A percentile compares a stretch with the other conserved stretches of the same genome.
These are phyloP conservation scores for Nitzschia sp. DNA, from an alignment of 108 stramenopile species.

Conservation along the genomic window DNA sequence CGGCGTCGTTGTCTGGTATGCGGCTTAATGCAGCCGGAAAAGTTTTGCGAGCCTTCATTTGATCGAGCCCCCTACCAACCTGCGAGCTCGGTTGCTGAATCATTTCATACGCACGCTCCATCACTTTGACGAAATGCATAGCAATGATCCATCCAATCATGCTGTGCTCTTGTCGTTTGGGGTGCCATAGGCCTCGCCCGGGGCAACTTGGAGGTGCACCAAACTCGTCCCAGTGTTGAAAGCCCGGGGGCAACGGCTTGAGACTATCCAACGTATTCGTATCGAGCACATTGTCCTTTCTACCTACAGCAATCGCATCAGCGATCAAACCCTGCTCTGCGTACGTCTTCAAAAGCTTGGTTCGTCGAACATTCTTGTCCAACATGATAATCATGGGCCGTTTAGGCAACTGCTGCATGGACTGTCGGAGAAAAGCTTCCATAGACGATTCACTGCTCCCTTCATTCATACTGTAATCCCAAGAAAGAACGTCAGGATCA, in stretches of 20 bases:
- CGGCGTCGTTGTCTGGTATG: slow-evolving; percentile 34
- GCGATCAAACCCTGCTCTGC: slow-evolving; percentile 49
- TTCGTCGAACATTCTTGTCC: slow-evolving; percentile 57
- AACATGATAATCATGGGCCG: slow-evolving; percentile 75
- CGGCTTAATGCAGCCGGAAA: slow-evolving; percentile 19
- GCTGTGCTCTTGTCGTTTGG: slow-evolving; percentile 77
- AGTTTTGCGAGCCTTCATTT: not conserved
- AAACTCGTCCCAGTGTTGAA: slow-evolving; percentile 83
- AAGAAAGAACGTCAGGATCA: slow-evolving; percentile 71
- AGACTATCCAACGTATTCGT: slow-evolving; percentile 25
- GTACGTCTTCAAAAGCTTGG: slow-evolving; percentile 56
- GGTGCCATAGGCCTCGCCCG: slow-evolving; percentile 84
- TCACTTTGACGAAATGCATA: slow-evolving; percentile 75
- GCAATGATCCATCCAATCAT: slow-evolving; percentile 81
- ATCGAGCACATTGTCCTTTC: slow-evolving; percentile 48
- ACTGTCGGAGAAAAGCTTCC: slow-evolving; percentile 79
- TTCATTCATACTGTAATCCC: slow-evolving; percentile 92
- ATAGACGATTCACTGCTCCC: slow-evolving; percentile 51
- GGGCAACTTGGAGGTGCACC: slow-evolving; percentile 77
- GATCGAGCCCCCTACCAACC: not conserved
- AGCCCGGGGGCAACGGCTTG: slow-evolving; percentile 54
- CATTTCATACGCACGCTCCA: slow-evolving; percentile 57
- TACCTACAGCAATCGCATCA: slow-evolving; percentile 66
- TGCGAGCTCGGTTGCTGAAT: not conserved
- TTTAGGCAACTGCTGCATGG: slow-evolving; percentile 41